A percentile compares a stretch with the other conserved stretches of the same genome.
These are phyloP conservation scores for Wakefieldia striispora DNA, from an alignment of 768 basidiomycete species.

Conservation along the genomic window DNA sequence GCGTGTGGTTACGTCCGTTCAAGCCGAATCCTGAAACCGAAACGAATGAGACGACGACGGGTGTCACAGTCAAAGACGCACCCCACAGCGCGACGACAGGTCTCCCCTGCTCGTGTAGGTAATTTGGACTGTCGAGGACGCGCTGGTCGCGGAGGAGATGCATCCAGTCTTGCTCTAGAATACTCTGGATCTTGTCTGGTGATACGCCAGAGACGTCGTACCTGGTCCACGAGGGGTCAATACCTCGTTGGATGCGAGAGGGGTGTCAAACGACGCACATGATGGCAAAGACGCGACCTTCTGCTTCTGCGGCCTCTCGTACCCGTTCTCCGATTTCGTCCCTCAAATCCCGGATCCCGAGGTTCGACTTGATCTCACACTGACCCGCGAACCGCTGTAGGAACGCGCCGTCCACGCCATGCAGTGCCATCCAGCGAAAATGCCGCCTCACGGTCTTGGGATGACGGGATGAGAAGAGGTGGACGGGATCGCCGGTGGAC, in stretches of 20 bases:
- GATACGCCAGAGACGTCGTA: slow-evolving; percentile 83
- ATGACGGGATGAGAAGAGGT: slow-evolving; percentile 78
- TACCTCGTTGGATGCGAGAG: neutral
- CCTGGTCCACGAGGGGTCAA: slow-evolving; percentile 39
- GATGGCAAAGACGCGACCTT: slow-evolving; percentile 79
- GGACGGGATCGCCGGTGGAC: slow-evolving; percentile 54
- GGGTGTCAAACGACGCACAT: slow-evolving; percentile 51
- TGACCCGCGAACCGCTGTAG: slow-evolving; percentile 75
- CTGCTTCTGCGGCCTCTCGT: slow-evolving; percentile 71
- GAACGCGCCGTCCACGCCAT: slow-evolving; percentile 79
- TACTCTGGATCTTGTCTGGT: slow-evolving; percentile 60
- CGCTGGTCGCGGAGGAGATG: slow-evolving; percentile 63
- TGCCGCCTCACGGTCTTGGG: slow-evolving; percentile 67
- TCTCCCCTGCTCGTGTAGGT: slow-evolving; percentile 65
- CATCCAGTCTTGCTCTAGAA: slow-evolving; percentile 71
- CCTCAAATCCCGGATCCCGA: slow-evolving; percentile 59
- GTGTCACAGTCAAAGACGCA: slow-evolving; percentile 10
- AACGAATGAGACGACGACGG: neutral
- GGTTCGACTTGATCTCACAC: slow-evolving; percentile 54
- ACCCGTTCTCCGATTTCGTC: slow-evolving; percentile 76
- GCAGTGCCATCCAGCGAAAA: slow-evolving; percentile 71
- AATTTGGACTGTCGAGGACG: slow-evolving; percentile 68
- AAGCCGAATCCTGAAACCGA: slow-evolving; percentile 65
- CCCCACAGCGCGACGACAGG: slow-evolving; percentile 80
- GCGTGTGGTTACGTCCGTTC: slow-evolving; percentile 57